These are phyloP conservation scores for Acmispon strigosus DNA, from an alignment of 306 rosid genomes.

Conservation along the genomic window DNA sequence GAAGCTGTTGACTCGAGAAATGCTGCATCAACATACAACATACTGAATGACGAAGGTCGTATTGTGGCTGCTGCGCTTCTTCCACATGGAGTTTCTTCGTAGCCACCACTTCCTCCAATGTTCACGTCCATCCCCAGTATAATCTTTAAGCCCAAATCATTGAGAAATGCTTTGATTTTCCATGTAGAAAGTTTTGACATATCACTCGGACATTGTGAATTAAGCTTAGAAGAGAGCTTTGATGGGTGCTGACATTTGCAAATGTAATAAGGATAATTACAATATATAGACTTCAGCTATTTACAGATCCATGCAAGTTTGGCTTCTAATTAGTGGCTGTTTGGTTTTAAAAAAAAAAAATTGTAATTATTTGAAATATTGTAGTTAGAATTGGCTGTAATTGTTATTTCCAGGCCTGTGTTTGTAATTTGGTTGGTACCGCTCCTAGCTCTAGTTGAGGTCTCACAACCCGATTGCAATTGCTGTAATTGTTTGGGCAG, in stretches of 20 bases:
- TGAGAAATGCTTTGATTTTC: constrained; percentile 17
- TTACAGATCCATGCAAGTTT: neutral
- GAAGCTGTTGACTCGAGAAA: constrained; percentile 85
- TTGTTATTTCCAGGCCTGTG: too few species aligned
- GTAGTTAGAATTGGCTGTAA: too few species aligned
- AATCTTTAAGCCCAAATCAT: neutral
- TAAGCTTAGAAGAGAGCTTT: neutral
- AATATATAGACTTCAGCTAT: constrained; percentile 16
- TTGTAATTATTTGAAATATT: too few species aligned
- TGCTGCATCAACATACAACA: constrained; percentile 82
- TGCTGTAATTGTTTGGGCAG: too few species aligned
- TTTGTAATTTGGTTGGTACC: too few species aligned
- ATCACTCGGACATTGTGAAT: neutral
- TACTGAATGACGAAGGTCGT: constrained; percentile 92
- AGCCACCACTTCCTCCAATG: constrained; percentile 2
- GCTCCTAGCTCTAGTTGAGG: too few species aligned
- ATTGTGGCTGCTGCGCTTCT: constrained; percentile 87
- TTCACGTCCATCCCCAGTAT: neutral
- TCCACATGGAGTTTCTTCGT: constrained; percentile 68
- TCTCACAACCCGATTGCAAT: too few species aligned
- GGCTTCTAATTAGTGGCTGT: neutral
- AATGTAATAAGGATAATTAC: constrained; percentile 11
- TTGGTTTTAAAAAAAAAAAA: neutral
- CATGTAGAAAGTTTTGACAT: constrained; percentile 20
- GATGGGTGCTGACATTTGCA: neutral